Conservation (phyloP, 345 rosid species). For the Clausena lansium region DNA sequence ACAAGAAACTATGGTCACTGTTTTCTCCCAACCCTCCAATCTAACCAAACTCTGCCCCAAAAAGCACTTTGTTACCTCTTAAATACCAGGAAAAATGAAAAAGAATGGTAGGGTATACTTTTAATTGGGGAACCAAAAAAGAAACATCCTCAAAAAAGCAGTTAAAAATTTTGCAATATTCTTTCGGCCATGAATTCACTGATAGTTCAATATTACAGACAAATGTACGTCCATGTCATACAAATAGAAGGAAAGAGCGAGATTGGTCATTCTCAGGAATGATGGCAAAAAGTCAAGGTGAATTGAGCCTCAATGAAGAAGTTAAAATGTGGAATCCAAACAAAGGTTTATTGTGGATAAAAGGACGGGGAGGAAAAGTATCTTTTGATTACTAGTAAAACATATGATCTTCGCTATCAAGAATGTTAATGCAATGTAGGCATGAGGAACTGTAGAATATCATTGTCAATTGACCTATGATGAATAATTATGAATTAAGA, state of each 20-base stretch:
- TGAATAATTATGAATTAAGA: neutral
- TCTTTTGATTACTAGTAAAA: neutral
- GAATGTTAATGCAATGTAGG: neutral
- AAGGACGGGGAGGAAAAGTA: neutral
- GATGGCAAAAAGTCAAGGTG: neutral
- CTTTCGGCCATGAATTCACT: neutral
- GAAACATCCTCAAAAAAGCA: neutral
- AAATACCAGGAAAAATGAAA: slow-evolving; percentile 3
- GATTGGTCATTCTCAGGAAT: neutral
- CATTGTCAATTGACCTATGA: neutral
- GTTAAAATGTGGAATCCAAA: neutral
- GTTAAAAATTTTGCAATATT: neutral
- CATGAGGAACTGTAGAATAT: neutral
- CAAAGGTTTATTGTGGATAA: neutral
- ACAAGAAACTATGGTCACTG: slow-evolving; percentile 82
- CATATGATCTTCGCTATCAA: neutral
- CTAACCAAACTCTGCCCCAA: slow-evolving; percentile 77
- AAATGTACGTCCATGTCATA: neutral
- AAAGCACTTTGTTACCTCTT: slow-evolving; percentile 10
- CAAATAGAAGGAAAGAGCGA: neutral
- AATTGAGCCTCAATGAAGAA: neutral
- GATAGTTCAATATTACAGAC: neutral
- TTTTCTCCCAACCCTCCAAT: slow-evolving; percentile 87
- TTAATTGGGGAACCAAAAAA: neutral
- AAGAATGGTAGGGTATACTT: neutral